Conservation (phyloP, 768 basidiomycete species). For the Paxillus ammoniavirescens region DNA sequence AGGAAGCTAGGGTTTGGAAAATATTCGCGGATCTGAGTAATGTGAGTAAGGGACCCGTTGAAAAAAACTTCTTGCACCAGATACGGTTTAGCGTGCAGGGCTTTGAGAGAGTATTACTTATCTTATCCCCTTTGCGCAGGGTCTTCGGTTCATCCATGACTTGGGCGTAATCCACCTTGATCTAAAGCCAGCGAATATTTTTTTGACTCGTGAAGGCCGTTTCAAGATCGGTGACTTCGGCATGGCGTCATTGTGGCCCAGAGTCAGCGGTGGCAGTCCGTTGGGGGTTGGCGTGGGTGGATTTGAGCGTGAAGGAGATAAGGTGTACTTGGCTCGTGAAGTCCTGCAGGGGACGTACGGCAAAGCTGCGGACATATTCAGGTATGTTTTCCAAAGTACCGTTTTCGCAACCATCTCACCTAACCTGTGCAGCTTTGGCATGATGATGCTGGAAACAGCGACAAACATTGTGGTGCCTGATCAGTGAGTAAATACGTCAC, state of each 20-base stretch:
- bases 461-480: slow-evolving; percentile 97
- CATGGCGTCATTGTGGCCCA: slow-evolving; percentile 93
- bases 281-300: slow-evolving; percentile 36
- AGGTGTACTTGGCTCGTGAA: slow-evolving; percentile 95
- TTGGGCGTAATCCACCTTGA: slow-evolving; percentile 92
- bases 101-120: slow-evolving; percentile 23
- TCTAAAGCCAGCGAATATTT: slow-evolving; percentile 96
- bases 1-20: slow-evolving; percentile 96
- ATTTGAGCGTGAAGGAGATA: slow-evolving; percentile 98
- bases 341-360: slow-evolving; percentile 90
- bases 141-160: slow-evolving; percentile 86
- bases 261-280: slow-evolving; percentile 40
- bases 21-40: slow-evolving; percentile 86
- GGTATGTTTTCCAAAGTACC: slow-evolving; percentile 49
- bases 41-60: slow-evolving; percentile 47
- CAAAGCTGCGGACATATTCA: slow-evolving; percentile 95
- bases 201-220: slow-evolving; percentile 81
- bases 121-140: slow-evolving; percentile 43
- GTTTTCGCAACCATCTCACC: background rate
- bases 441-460: slow-evolving; percentile 93
- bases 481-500: slow-evolving; percentile 61
- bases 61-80: background rate
- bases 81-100: slow-evolving; percentile 24
- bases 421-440: slow-evolving; percentile 69
- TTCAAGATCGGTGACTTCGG: slow-evolving; percentile 99